Evolutionary conservation across 345 rosid species (phyloP).

Genomic region (Balakata baccata): DNA sequence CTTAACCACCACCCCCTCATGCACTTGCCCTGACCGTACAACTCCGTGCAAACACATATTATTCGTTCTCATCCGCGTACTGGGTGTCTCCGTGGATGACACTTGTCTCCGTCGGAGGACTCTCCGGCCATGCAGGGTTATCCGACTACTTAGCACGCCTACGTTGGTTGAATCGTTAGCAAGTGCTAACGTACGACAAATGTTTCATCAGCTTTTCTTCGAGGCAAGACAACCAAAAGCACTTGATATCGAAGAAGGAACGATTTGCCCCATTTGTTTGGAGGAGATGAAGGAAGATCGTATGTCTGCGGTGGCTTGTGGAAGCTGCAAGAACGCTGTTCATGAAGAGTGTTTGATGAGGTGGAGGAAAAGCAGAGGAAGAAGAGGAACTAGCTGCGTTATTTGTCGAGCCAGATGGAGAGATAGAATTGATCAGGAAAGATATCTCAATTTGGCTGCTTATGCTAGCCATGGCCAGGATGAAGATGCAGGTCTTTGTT

Average conservation of each 20-base stretch:
- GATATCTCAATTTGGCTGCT: conserved; percentile 70
- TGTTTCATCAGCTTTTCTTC: conserved; percentile 58
- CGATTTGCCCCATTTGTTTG: conserved; percentile 65
- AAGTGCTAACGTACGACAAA: conserved; percentile 42
- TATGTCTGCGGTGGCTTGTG: conserved; percentile 42
- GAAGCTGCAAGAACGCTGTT: conserved; percentile 60
- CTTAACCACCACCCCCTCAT: conserved; percentile 50
- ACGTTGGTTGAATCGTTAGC: conserved; percentile 52
- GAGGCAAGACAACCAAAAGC: conserved; percentile 1
- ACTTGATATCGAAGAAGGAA: conserved; percentile 35
- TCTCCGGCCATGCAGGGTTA: conserved; percentile 59
- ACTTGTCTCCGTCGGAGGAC: conserved; percentile 55
- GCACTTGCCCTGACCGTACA: conserved; percentile 83
- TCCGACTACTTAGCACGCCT: conserved; percentile 44
- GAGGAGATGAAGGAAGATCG: conserved; percentile 50
- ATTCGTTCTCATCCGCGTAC: conserved; percentile 64
- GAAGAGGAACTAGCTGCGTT: conserved; percentile 61
- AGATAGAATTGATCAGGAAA: conserved; percentile 21
- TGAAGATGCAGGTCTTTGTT: conserved; percentile 1
- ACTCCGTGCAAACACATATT: conserved; percentile 83
- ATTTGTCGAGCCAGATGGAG: conserved; percentile 87
- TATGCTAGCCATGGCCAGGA: conserved; percentile 24
- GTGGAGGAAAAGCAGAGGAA: conserved; percentile 79
- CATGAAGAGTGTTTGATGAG: conserved; percentile 73
- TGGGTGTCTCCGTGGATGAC: conserved; percentile 64